Conservation (phyloP, 2,329 filamentous ascomycete genomes). For the Gaeumannomyces sp. region DNA sequence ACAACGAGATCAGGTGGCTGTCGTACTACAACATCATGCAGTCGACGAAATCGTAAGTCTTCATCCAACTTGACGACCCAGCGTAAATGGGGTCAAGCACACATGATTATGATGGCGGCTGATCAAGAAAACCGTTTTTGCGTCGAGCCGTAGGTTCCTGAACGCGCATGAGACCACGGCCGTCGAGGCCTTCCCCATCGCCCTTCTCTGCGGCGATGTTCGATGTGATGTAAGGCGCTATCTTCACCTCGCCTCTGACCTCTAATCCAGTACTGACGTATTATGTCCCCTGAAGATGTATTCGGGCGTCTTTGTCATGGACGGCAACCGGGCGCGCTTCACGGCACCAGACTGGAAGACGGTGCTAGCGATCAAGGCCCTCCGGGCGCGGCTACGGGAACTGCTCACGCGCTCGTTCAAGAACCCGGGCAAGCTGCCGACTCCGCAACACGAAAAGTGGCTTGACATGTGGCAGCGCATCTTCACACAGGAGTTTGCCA, state of each 20-base stretch:
- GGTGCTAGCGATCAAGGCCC: constrained; percentile 78
- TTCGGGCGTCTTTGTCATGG: constrained; percentile 77
- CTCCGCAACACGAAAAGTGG: constrained; percentile 66
- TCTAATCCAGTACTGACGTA: neutral
- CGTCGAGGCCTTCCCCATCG: constrained; percentile 74
- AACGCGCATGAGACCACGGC: constrained; percentile 87
- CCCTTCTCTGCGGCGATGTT: constrained; percentile 80
- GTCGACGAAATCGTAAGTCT: constrained; percentile 61
- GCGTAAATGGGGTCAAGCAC: neutral
- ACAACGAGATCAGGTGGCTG: constrained; percentile 66
- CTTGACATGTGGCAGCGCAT: constrained; percentile 68
- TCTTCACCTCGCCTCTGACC: neutral
- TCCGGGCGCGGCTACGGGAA: constrained; percentile 68
- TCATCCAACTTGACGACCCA: neutral
- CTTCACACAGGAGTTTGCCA: constrained; percentile 48
- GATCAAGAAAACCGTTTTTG: constrained; percentile 9
- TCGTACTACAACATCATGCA: constrained; percentile 99
- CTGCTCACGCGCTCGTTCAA: constrained; percentile 67
- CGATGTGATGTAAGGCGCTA: constrained; percentile 64
- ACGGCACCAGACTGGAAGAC: constrained; percentile 83
- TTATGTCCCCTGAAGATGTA: constrained; percentile 53
- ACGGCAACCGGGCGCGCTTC: constrained; percentile 82
- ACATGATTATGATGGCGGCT: neutral
- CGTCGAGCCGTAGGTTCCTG: constrained; percentile 54
- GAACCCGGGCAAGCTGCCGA: constrained; percentile 54